Conservation (phyloP, 805 yeast genomes). For the Kregervanrija delftensis region DNA sequence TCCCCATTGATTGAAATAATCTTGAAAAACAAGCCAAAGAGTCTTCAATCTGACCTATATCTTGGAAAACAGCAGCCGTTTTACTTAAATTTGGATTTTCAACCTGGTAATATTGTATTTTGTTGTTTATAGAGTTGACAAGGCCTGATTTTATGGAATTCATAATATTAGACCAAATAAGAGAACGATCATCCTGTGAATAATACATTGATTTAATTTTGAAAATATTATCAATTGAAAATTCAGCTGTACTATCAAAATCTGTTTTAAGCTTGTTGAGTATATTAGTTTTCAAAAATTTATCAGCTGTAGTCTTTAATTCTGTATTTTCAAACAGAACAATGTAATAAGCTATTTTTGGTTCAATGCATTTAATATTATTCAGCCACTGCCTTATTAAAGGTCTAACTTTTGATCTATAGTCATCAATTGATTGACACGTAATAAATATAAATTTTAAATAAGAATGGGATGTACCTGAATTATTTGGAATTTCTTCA, state of each 20-base stretch:
- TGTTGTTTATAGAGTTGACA: conserved; percentile 44
- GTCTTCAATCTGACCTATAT: conserved; percentile 54
- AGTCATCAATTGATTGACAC: conserved; percentile 62
- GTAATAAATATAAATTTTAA: conserved; percentile 63
- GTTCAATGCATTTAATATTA: conserved; percentile 34
- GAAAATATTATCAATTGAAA: conserved; percentile 31
- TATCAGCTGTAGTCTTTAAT: conserved; percentile 18
- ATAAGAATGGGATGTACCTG: conserved; percentile 23
- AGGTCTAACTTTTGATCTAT: conserved; percentile 75
- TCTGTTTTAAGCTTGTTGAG: conserved; percentile 26
- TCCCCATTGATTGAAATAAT: conserved; percentile 26
- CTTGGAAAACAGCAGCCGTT: conserved; percentile 32
- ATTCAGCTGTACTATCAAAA: conserved; percentile 19
- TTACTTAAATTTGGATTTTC: conserved; percentile 17
- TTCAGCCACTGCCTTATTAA: conserved; percentile 75
- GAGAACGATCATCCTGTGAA: conserved; percentile 34
- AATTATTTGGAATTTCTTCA: conserved; percentile 47
- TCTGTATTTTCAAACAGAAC: conserved; percentile 37
- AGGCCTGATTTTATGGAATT: conserved; percentile 41
- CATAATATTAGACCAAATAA: conserved; percentile 43
- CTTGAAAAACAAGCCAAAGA: conserved; percentile 46
- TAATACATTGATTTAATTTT: conserved; percentile 32
- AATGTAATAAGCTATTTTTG: conserved; percentile 51
- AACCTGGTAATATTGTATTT: conserved; percentile 35
- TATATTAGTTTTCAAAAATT: conserved; percentile 24